Base-by-base conservation (phyloP, 495 filamentous ascomycete genomes). In the Daldinia bambusicola region DNA sequence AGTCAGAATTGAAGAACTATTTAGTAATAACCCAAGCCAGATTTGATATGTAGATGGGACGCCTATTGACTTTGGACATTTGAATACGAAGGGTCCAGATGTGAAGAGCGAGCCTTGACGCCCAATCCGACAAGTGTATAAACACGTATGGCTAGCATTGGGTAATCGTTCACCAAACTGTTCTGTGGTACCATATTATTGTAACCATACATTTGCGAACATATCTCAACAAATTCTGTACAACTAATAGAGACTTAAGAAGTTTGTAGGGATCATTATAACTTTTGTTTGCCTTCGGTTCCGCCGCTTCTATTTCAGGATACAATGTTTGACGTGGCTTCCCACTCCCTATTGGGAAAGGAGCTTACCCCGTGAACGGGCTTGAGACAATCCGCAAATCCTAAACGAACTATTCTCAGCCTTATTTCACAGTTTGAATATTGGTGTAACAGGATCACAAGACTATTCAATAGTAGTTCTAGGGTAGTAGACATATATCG, bases 111-210 rank as follows among this genome's bases (percentile, higher is more conserved):
- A 48, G 43, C 20, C 18, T 48, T 48, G 43, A 48, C 43, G 43
- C 43, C 43, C 43, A 48, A 48, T 48, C 43, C 43, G 43, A 48
- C 43, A 48, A 48, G 43, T 48, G 43, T 48, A 22, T 48, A 48
- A 18, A 22, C 10, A 22, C 43, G 43, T 48, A 48, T 48, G 43
- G 43, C 43, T 48, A 48, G 22, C 1, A 22, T 22, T 48, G 43
- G 43, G 43, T 48, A 48, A 48, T 18, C 18, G 18, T 48, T 22
- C 43, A 48, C 20, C 43, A 48, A 48, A 22, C 43, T 12, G 8
- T 22, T 48, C 43, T 48, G 20, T 22, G 18, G 43, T 48, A 48
- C 43, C 43, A 22, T 48, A 48, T 22, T 48, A 48, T 20, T 48
- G 20, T 22, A 48, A 48, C 43, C 43, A 48, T 48, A 48, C 43